Conservation (phyloP, 495 filamentous ascomycete genomes). For the Achaetomiella virescens region DNA sequence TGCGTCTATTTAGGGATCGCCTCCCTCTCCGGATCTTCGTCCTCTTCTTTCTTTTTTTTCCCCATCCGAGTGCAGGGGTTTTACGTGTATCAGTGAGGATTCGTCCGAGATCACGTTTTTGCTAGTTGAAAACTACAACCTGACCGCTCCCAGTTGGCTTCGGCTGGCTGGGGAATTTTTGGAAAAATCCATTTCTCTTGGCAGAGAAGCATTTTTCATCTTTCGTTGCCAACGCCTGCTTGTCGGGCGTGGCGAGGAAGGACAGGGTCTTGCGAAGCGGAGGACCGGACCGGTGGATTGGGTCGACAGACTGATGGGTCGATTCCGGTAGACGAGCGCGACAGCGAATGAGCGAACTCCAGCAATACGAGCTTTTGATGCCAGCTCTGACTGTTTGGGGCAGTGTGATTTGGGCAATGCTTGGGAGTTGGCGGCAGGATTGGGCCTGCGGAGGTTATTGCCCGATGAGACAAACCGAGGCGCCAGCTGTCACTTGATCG, state of each 20-base stretch:
- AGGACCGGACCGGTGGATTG: background rate
- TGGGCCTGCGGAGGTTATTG: background rate
- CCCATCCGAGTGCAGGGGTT: constrained; percentile 40
- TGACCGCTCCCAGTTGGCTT: constrained; percentile 39
- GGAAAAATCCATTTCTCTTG: constrained; percentile 17
- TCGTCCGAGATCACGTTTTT: constrained; percentile 52
- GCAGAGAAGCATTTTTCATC: constrained; percentile 3
- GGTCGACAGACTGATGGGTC: background rate
- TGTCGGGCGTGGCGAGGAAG: constrained; percentile 26
- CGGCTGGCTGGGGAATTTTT: constrained; percentile 30
- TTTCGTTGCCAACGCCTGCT: constrained; percentile 29
- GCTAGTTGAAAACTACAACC: constrained; percentile 54
- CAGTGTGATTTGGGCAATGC: background rate
- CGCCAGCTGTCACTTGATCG: background rate
- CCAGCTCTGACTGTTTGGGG: background rate
- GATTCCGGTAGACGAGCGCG: background rate
- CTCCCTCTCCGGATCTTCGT: constrained; percentile 1
- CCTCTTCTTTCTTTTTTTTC: constrained; percentile 20
- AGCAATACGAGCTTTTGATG: background rate
- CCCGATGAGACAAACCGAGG: constrained; percentile 4
- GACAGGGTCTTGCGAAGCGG: background rate
- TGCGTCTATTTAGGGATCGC: constrained; percentile 12
- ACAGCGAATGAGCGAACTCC: too few species aligned
- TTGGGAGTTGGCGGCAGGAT: background rate
- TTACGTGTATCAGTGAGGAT: constrained; percentile 50